These are phyloP conservation scores for Vigna reflexopilosa DNA, from an alignment of 306 rosid species.

Conservation along the genomic window DNA sequence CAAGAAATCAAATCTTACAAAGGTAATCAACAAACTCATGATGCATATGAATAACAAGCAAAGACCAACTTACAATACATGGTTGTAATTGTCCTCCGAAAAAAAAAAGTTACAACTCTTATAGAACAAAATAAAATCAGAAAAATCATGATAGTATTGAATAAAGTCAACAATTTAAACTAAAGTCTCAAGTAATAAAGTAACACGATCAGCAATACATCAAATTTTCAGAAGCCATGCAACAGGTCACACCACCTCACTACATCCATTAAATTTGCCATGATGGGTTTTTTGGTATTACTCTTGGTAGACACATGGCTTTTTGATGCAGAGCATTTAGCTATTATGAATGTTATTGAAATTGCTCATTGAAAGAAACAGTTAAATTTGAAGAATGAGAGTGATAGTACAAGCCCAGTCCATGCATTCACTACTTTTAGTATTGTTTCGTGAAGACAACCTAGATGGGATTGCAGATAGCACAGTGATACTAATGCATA, in stretches of 20 bases:
- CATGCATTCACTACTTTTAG: no score
- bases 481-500: no score
- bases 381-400: no score
- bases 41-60: constrained; percentile 22
- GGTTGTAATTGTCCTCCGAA: background rate
- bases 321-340: no score
- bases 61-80: background rate
- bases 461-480: no score
- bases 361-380: no score
- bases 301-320: no score
- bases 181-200: background rate
- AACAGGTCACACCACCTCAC: background rate
- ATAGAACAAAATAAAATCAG: constrained; percentile 11
- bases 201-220: background rate
- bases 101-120: background rate
- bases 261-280: constrained; percentile 5
- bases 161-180: constrained; percentile 22
- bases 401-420: no score
- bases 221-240: constrained; percentile 10
- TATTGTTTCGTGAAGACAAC: no score
- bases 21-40: background rate
- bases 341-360: no score
- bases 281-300: no score
- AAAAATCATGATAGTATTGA: constrained; percentile 7
- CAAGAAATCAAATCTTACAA: constrained; percentile 42